Conservation (phyloP, 345 rosid genomes). For the Aquilaria malaccensis region DNA sequence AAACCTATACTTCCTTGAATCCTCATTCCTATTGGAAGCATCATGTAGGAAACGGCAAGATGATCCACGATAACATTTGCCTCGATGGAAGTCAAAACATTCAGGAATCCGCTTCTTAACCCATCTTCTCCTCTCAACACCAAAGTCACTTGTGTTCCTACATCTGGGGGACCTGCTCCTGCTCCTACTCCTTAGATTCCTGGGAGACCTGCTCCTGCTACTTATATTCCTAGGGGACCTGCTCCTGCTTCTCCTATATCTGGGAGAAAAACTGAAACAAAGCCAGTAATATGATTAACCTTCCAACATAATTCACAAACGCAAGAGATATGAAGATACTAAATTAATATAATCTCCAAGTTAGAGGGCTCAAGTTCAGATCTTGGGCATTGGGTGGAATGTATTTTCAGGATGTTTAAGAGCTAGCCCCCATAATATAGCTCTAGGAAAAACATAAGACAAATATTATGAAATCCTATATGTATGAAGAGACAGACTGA, state of each 20-base stretch:
- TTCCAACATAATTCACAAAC: not conserved
- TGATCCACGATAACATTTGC: slow-evolving; percentile 55
- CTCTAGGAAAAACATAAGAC: too few relatives aligned
- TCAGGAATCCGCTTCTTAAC: slow-evolving; percentile 26
- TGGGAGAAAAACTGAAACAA: slow-evolving; percentile 42
- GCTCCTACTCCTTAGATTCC: slow-evolving; percentile 16
- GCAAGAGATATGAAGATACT: not conserved
- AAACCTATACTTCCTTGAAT: slow-evolving; percentile 29
- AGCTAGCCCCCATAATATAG: not conserved
- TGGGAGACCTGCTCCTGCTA: slow-evolving; percentile 30
- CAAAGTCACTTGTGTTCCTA: slow-evolving; percentile 20
- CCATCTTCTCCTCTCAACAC: slow-evolving; percentile 19
- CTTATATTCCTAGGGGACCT: slow-evolving; percentile 35
- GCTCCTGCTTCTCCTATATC: slow-evolving; percentile 31
- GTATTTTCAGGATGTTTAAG: not conserved
- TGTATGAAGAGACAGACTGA: not conserved
- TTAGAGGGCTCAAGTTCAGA: not conserved
- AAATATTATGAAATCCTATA: too few relatives aligned
- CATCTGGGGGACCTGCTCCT: slow-evolving; percentile 40
- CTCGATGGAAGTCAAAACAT: slow-evolving; percentile 54
- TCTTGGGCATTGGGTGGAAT: not conserved
- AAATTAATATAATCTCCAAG: not conserved
- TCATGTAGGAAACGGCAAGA: slow-evolving; percentile 53
- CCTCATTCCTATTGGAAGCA: slow-evolving; percentile 27
- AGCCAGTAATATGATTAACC: slow-evolving; percentile 9